Evolutionary conservation across 345 rosid genomes (phyloP), one percentile per base, ranked within the genome.

Genomic region (Acer negundo): DNA sequence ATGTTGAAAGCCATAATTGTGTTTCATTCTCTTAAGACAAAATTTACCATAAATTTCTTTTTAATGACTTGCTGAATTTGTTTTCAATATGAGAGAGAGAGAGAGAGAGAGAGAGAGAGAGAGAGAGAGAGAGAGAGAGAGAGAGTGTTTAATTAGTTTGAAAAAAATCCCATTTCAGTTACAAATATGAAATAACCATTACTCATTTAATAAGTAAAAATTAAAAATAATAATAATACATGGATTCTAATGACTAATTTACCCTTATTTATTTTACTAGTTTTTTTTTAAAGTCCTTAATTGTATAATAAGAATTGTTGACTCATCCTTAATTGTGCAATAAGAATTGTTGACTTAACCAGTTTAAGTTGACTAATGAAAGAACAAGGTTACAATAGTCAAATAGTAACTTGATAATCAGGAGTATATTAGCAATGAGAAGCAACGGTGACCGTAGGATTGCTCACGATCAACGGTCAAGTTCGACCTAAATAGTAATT

Each of bases 361-460:
- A 35, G 38, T 35, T 35, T 4, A 35, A 35, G 38, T 35, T 35
- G 38, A 35, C 38, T 35, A 35, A 35, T 4, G 38, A 35, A 17
- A 56, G 23, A 56, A 8, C 20, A 56, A 19, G 62, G 8, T 17
- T 17, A 17, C 62, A 56, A 46, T 12, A 22, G 11, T 13, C 20
- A 38, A 19, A 10, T 7, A 42, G 49, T n/a, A 20, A 70, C 49
- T 66, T 53, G 12, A 66, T 23, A 23, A 69, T 65, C 51, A 65
- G 7, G 1, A 46, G 55, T 1, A 38, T 49, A 35, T 10, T 17
- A 17, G 70, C 46, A 64, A 64, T 70, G 70, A 4, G 5, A 62
- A 81, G 55, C 63, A 28, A 77, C 12, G 20, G 11, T 20, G 46
- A 59, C 81, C 81, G 28, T 58, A 17, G 24, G 81, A 81, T 81